A percentile compares a stretch with the other conserved stretches of the same genome.
phyloP scores from a whole-genome alignment of 192 early-diverging fungal genomes.

The Backusella mclennaniae region DNA sequence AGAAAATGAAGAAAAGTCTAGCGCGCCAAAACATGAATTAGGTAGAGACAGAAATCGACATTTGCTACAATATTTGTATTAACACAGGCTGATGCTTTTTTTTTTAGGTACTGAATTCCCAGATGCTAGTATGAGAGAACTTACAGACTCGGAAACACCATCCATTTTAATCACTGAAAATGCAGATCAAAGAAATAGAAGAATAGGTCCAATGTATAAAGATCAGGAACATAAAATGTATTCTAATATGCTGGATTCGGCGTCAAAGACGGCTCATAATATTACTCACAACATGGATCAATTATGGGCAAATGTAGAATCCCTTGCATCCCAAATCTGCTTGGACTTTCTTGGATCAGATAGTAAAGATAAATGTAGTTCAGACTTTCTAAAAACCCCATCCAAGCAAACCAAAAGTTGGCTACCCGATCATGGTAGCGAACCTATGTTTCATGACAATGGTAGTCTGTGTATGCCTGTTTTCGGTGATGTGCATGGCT shows the following conservation, averaged over 20 bases:
- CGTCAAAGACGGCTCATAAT: slow-evolving; percentile 5
- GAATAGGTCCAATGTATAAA: neutral
- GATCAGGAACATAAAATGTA: neutral
- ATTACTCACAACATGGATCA: slow-evolving; percentile 22
- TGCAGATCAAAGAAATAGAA: neutral
- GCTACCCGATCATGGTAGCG: neutral
- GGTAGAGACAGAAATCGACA: neutral
- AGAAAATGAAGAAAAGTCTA: neutral
- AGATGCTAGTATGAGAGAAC: neutral
- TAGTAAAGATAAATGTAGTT: neutral
- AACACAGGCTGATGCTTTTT: neutral
- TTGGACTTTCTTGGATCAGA: neutral
- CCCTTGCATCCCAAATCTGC: slow-evolving; percentile 10
- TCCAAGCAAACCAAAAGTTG: neutral
- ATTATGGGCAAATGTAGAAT: slow-evolving; percentile 10
- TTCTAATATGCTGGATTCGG: slow-evolving; percentile 3
- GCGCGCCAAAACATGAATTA: neutral
- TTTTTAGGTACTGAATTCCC: neutral
- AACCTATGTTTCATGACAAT: neutral
- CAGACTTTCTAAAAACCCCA: neutral
- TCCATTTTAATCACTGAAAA: neutral
- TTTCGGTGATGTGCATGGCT: neutral
- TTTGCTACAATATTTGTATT: neutral
- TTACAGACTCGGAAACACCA: neutral
- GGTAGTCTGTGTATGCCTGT: no score